Base-by-base conservation (phyloP, 2,329 filamentous ascomycete species). In the Eutypa lata region DNA sequence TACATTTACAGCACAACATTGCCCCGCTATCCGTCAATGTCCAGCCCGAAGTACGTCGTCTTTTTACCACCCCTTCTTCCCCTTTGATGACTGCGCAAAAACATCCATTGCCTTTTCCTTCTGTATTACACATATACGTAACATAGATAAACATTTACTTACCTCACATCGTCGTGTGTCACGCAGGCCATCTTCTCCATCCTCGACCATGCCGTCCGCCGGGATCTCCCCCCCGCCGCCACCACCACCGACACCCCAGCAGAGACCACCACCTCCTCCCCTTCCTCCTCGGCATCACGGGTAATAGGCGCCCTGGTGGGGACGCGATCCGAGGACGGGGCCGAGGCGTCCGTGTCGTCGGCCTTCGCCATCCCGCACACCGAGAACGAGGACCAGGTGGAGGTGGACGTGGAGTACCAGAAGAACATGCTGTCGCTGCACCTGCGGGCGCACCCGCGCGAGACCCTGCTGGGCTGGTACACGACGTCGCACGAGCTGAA, bases 361-460 rank as follows among this genome's bases (percentile, higher is more conserved):
- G 93, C 91, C 78, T 99, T 99, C 73, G 94, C 94, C 63, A 96
- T 99, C 68, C 92, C 93, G 62, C 94, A 99, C 79, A 97, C 93
- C 63, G 94, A 99, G 78, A 96, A 93, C 64, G 89, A 92, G 71
- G 94, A 99, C 75, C 94, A 99, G 76, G 94, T 99, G 67, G 94
- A 99, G 76, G 94, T 99, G 60, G 94, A 99, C 72, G 96, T 99
- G 82, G 94, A 99, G 76, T 99, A 97, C 76, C 94, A 99, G 78
- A 97, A 97, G 84, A 92, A 93, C 74, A 99, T 99, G 94, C 87
- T 97, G 53, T 88, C 90, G 55, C 80, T 99, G 65, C 93, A 96
- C 72, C 86, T 97, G 63, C 93, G 93, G 76, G 93, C 92, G 53
- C 89, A 91, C 73, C 94, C 94, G 48, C 90, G 91, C 74, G 94